Conservation (phyloP, 2,329 filamentous ascomycete genomes). For the Westerdykella ornata region DNA sequence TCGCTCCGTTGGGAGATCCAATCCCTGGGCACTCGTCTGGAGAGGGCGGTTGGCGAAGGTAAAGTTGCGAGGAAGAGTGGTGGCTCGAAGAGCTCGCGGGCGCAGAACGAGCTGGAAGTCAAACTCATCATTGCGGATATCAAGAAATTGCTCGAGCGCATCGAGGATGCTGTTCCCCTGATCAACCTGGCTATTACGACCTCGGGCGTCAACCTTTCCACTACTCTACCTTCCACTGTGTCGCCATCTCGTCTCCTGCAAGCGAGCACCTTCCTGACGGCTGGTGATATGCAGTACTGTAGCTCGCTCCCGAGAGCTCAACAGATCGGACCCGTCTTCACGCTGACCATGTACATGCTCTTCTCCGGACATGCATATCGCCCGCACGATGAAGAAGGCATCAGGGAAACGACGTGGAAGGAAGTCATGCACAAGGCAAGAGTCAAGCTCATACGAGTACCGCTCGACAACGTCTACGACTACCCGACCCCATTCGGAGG, state of each 20-base stretch:
- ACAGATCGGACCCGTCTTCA: constrained; percentile 83
- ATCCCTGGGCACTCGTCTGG: constrained; percentile 66
- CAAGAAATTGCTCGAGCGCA: constrained; percentile 63
- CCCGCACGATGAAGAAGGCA: constrained; percentile 49
- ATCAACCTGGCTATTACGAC: constrained; percentile 92
- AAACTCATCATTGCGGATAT: constrained; percentile 67
- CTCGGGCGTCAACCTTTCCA: constrained; percentile 80
- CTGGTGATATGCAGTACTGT: constrained; percentile 78
- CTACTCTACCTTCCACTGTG: constrained; percentile 70
- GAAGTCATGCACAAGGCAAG: constrained; percentile 91
- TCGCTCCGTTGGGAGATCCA: constrained; percentile 78
- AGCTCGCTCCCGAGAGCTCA: constrained; percentile 56
- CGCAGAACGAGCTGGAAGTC: constrained; percentile 58
- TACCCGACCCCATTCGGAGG: constrained; percentile 26
- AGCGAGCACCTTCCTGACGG: constrained; percentile 82
- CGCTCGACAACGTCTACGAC: constrained; percentile 50
- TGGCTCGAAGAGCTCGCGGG: constrained; percentile 45
- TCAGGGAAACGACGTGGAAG: constrained; percentile 76
- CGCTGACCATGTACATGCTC: constrained; percentile 87
- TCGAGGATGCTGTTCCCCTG: constrained; percentile 85
- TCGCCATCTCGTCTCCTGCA: constrained; percentile 88
- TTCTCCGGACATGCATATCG: constrained; percentile 69
- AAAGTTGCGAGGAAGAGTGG: constrained; percentile 46
- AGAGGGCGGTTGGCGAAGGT: constrained; percentile 59
- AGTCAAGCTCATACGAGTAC: constrained; percentile 70